Evolutionary conservation across 73 alveolate species (phyloP).

Genomic region (Blepharisma stoltei): DNA sequence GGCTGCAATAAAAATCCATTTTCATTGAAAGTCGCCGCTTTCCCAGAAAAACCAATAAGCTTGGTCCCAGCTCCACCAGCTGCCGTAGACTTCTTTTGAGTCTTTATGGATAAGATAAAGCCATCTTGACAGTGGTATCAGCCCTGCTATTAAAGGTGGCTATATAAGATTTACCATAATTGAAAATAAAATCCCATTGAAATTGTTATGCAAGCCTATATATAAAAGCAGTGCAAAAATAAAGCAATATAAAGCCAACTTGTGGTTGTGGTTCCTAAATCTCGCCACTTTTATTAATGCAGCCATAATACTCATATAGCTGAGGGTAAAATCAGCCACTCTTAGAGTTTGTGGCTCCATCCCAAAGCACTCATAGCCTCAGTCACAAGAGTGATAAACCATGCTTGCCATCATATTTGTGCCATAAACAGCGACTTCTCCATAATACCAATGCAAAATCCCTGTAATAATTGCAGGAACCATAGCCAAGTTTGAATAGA

Average conservation of each 20-base stretch:
- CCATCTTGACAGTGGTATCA: constrained; percentile 6
- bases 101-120: neutral
- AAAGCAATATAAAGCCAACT: neutral
- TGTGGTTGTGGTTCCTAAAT: neutral
- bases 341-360: neutral
- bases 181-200: neutral
- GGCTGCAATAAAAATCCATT: neutral
- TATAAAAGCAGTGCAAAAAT: neutral
- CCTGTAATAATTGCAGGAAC: neutral
- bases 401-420: constrained; percentile 21
- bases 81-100: neutral
- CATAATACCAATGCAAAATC: neutral
- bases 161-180: neutral
- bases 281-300: neutral
- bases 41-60: neutral
- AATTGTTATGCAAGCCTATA: neutral
- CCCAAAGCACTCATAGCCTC: neutral
- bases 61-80: neutral
- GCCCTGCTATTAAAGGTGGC: neutral
- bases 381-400: constrained; percentile 8
- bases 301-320: neutral
- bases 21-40: neutral
- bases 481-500: neutral
- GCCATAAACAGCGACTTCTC: neutral
- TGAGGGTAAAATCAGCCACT: neutral